These are phyloP conservation scores for Cercospora sp. DNA, from an alignment of 2,329 filamentous ascomycete species.

Conservation along the genomic window DNA sequence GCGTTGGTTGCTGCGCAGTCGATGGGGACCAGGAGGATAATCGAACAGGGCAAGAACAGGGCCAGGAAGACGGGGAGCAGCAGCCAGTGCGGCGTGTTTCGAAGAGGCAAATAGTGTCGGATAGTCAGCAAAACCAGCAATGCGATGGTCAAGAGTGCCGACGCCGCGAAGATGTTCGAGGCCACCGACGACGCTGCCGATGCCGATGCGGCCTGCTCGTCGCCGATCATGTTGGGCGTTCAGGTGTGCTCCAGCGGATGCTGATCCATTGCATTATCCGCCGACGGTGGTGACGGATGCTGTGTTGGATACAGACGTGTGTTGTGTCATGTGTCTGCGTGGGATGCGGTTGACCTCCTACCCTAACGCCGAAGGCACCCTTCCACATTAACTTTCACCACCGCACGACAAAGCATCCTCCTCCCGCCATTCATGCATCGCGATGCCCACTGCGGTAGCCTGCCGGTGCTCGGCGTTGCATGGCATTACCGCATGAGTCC, in stretches of 20 bases:
- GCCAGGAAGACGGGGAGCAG: conserved; percentile 92
- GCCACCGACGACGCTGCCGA: conserved; percentile 64
- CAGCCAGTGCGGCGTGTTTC: conserved; percentile 86
- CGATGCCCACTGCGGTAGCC: background rate
- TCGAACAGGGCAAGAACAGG: conserved; percentile 87
- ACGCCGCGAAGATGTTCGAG: conserved; percentile 74
- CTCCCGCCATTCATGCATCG: background rate
- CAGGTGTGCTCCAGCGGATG: background rate
- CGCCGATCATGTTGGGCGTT: conserved; percentile 9
- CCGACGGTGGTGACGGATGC: background rate
- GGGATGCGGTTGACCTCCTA: background rate
- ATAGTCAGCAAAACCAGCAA: conserved; percentile 78
- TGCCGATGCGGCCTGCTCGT: background rate
- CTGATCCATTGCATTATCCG: background rate
- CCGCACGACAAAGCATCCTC: background rate
- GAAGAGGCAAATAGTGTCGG: conserved; percentile 85
- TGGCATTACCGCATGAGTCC: background rate
- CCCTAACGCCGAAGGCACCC: background rate
- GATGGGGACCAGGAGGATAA: conserved; percentile 89
- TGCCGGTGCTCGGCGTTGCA: background rate
- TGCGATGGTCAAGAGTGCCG: conserved; percentile 73
- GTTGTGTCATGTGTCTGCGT: background rate
- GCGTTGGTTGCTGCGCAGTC: conserved; percentile 65
- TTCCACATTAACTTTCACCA: background rate
- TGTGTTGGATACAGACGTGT: background rate